A percentile compares a stretch with the other conserved stretches of the same genome.
These are phyloP conservation scores for Cyberlindnera americana DNA, from an alignment of 805 yeast genomes.

Conservation along the genomic window DNA sequence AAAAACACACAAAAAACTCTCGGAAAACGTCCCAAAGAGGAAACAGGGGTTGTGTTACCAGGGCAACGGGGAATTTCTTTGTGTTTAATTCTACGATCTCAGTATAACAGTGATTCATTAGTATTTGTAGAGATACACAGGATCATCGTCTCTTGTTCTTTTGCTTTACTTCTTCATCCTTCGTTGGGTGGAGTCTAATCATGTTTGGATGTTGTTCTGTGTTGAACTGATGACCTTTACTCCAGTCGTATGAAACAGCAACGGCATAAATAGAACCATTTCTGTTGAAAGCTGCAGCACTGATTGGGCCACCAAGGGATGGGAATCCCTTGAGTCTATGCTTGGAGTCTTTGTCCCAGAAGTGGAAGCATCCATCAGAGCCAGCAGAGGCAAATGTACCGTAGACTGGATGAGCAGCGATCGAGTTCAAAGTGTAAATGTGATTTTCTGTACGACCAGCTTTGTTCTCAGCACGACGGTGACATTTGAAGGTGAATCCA, in stretches of 20 bases:
- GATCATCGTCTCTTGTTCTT: slow-evolving; percentile 34
- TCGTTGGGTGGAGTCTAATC: slow-evolving; percentile 78
- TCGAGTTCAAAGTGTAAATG: slow-evolving; percentile 76
- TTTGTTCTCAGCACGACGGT: slow-evolving; percentile 64
- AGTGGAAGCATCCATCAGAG: slow-evolving; percentile 86
- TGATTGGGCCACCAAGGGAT: slow-evolving; percentile 58
- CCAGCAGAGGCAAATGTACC: slow-evolving; percentile 96
- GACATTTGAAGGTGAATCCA: slow-evolving; percentile 93
- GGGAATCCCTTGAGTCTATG: slow-evolving; percentile 84
- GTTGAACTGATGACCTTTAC: slow-evolving; percentile 80
- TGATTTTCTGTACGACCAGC: slow-evolving; percentile 53
- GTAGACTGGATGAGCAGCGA: slow-evolving; percentile 81
- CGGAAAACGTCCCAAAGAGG: slow-evolving; percentile 2
- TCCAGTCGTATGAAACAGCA: slow-evolving; percentile 94
- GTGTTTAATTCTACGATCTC: no score
- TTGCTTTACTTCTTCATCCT: slow-evolving; percentile 78
- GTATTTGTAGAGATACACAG: neutral
- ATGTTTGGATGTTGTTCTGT: slow-evolving; percentile 70
- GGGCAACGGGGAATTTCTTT: neutral
- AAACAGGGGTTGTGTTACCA: neutral
- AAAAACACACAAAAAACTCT: neutral
- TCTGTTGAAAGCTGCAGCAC: slow-evolving; percentile 77
- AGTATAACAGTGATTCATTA: no score
- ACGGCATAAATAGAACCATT: slow-evolving; percentile 85
- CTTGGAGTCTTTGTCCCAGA: slow-evolving; percentile 94